Base-by-base conservation (phyloP, 305 asterid species). In the Lippia alba region DNA sequence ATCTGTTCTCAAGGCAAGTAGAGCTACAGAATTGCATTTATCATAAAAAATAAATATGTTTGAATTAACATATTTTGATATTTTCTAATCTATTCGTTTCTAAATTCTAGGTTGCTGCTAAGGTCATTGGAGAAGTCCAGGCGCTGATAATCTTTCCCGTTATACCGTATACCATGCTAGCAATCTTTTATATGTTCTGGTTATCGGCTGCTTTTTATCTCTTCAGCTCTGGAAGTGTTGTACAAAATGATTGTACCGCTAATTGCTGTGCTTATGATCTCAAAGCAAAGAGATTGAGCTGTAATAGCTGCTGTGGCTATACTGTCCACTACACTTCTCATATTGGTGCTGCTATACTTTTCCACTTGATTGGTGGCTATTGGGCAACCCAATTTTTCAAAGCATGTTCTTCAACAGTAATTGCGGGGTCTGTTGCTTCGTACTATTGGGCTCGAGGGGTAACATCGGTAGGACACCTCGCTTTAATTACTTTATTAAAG, bases 201-300 rank as follows among this genome's bases (percentile, higher is more conserved):
- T 63, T 95, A 72, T 90, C 97, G 2, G 98, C 97, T 24, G 96
- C 96, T 64, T 88, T 92, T 72, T 81, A 92, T 83, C 96, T 95
- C 64, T 92, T 95, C 50, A 95, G 99, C 72, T 95, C 98, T 4
- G 99, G 98, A 50, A 81, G 84, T 41, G 80, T 95, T 56, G 78
- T 70, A 34, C 96, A 90, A 74, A 92, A 95, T 65, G 86, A 84
- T 60, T 95, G 99, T 74, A 87, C 71, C 39, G 83, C 89, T 39
- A 95, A 92, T 69, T 95, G 99, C 69, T 95, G 99, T 78, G 98
- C 98, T 12, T 95, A 90, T 68, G 96, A 92, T 79, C 98, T 95
- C 71, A 89, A 95, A 74, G 77, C 62, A 14, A 89, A 84, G 80
- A 77, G 74, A 64, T 81, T 95, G 79, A 89, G 76, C 75, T 95